phyloP scores from a whole-genome alignment of 176 grass and related monocot species.

The Aegilops longissima region DNA sequence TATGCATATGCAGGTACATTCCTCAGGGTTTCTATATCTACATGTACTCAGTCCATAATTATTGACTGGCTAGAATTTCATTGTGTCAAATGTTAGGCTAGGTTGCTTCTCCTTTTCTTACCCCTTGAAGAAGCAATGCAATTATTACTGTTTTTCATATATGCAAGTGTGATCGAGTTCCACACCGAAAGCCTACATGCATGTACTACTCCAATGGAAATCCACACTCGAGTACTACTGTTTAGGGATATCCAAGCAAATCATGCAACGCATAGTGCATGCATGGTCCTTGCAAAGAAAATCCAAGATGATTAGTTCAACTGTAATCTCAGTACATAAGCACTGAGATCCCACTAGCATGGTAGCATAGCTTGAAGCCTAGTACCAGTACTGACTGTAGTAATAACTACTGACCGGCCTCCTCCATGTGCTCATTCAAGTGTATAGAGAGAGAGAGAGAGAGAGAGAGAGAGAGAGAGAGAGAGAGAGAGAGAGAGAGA shows the following conservation, averaged over 20 bases:
- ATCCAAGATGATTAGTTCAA: background rate
- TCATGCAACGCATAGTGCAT: background rate
- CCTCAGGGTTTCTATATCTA: conserved; percentile 6
- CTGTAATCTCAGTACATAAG: background rate
- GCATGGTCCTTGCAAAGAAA: conserved; percentile 5
- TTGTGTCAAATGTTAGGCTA: background rate
- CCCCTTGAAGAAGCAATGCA: conserved; percentile 14
- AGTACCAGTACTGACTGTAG: background rate
- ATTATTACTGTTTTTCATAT: background rate
- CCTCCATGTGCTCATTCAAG: conserved; percentile 25
- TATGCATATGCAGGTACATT: background rate
- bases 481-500: too few relatives aligned
- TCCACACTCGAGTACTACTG: background rate
- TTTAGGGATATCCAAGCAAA: conserved; percentile 6
- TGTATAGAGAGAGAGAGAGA: background rate
- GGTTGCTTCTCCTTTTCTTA: background rate
- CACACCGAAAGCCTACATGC: conserved; percentile 14
- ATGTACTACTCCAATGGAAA: background rate
- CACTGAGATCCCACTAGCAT: background rate
- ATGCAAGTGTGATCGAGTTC: background rate
- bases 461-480: too few relatives aligned
- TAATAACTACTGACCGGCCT: conserved; percentile 40
- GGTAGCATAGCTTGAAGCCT: background rate
- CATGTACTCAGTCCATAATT: background rate
- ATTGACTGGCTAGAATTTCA: background rate